These are phyloP conservation scores for Fusarium annulatum DNA, from an alignment of 2,329 filamentous ascomycete species.

Conservation along the genomic window DNA sequence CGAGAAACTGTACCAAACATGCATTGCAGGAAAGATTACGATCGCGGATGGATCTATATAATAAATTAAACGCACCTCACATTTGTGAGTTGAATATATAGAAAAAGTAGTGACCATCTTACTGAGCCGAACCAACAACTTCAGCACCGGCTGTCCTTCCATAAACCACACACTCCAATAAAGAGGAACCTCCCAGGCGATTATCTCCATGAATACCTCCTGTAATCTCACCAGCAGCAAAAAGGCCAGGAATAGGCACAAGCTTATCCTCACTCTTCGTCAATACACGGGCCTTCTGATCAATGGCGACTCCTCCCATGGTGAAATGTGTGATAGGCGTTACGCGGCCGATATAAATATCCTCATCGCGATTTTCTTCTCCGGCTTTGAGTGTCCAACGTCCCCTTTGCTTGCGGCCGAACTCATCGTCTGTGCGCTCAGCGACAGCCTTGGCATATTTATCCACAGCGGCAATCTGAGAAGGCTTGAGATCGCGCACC, in stretches of 20 bases:
- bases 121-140: slow-evolving; percentile 19
- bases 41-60: too few relatives aligned
- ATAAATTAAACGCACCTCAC: slow-evolving; percentile 29
- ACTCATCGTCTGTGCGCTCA: slow-evolving; percentile 53
- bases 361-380: slow-evolving; percentile 59
- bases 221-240: slow-evolving; percentile 73
- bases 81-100: slow-evolving; percentile 20
- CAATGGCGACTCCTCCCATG: slow-evolving; percentile 72
- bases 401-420: slow-evolving; percentile 64
- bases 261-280: slow-evolving; percentile 48
- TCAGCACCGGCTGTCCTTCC: slow-evolving; percentile 65
- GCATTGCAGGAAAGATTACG: too few relatives aligned
- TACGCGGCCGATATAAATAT: slow-evolving; percentile 68
- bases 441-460: slow-evolving; percentile 60
- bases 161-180: slow-evolving; percentile 73
- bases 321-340: slow-evolving; percentile 75
- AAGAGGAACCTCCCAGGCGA: slow-evolving; percentile 68
- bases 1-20: too few relatives aligned
- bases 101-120: neutral
- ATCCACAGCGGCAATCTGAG: slow-evolving; percentile 56
- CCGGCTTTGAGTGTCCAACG: slow-evolving; percentile 62
- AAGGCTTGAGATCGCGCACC: slow-evolving; percentile 59
- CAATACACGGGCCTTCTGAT: slow-evolving; percentile 64
- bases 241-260: slow-evolving; percentile 64
- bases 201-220: slow-evolving; percentile 74